Base-by-base conservation (phyloP, 1,284 basidiomycete genomes). In the Malassezia brasiliensis region DNA sequence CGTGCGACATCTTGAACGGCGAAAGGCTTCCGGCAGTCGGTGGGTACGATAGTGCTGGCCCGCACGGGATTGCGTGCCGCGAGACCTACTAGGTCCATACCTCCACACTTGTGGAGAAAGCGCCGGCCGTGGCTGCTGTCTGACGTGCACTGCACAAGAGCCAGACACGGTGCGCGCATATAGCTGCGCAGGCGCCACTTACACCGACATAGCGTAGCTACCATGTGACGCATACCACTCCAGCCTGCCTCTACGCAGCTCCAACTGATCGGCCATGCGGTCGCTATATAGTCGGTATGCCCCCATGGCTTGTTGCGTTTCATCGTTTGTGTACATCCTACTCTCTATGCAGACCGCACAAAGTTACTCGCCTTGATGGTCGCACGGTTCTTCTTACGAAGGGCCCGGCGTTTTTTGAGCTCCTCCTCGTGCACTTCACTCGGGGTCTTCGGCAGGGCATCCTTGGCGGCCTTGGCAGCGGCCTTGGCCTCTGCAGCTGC, bases 1-100 rank as follows among this genome's bases (percentile, higher is more conserved):
- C 83, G 48, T 78, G 76, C 58, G 77, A 70, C 69, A 70, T 69
- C 50, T 30, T 63, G 31, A 19, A 47, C 45, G 22, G 45, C 42
- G 25, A 28, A 8, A 45, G 14, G 12, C 7, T 3, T 36, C 31
- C 22, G 28, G 20, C 40, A 28, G 20, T 22, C 45, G 53, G 48
- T 47, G 37, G 53, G 40, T 50, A 47, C 50, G 53, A 50, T 53
- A 40, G 32, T 31, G 20, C 36, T 17, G 41, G 31, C 47, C 42
- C 47, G 53, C 19, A 39, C 53, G 53, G 53, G 52, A 42, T 28
- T 19, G 14, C 12, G 22, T 49, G 47, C 17, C 15, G 32, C 14
- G 10, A 20, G 15, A 14, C 47, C 39, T 50, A 9, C 12, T 50
- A 50, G 53, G 47, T 20, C 52, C 9, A 10, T 0, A 35, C 42